A percentile compares a stretch with the other conserved stretches of the same genome.
These are phyloP conservation scores for Arthroderma sp. DNA, from an alignment of 2,329 filamentous ascomycete species.

Conservation along the genomic window DNA sequence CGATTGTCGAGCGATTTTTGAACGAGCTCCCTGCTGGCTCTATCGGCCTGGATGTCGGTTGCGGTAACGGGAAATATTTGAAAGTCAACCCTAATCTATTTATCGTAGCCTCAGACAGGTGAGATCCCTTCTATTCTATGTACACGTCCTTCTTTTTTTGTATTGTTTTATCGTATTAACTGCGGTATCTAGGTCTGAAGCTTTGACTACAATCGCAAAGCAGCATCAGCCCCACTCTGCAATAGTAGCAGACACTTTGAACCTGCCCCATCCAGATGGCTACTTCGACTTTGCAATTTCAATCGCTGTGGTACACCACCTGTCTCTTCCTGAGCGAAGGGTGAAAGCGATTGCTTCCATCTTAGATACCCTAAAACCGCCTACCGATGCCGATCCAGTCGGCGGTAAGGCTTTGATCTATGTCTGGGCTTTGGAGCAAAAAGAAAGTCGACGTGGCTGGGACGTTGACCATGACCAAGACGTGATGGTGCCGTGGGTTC, in stretches of 20 bases:
- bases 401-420: constrained; percentile 66
- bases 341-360: constrained; percentile 60
- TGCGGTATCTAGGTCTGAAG: constrained; percentile 40
- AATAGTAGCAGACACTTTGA: constrained; percentile 68
- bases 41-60: constrained; percentile 81
- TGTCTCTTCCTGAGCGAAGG: constrained; percentile 65
- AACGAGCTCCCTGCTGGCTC: constrained; percentile 52
- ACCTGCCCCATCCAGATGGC: constrained; percentile 59
- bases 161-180: constrained; percentile 9
- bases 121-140: constrained; percentile 28
- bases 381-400: constrained; percentile 14
- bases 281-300: constrained; percentile 79
- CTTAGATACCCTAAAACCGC: constrained; percentile 48
- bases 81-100: constrained; percentile 64
- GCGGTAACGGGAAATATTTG: constrained; percentile 94
- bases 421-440: constrained; percentile 93
- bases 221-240: constrained; percentile 52
- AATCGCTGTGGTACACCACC: constrained; percentile 87
- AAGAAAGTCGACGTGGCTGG: constrained; percentile 76
- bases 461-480: constrained; percentile 73
- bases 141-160: constrained; percentile 6
- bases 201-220: constrained; percentile 46
- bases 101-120: constrained; percentile 77
- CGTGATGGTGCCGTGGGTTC: constrained; percentile 90
- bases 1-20: constrained; percentile 73